phyloP scores from a whole-genome alignment of 2,329 filamentous ascomycete genomes.

The Clonostachys byssicola region DNA sequence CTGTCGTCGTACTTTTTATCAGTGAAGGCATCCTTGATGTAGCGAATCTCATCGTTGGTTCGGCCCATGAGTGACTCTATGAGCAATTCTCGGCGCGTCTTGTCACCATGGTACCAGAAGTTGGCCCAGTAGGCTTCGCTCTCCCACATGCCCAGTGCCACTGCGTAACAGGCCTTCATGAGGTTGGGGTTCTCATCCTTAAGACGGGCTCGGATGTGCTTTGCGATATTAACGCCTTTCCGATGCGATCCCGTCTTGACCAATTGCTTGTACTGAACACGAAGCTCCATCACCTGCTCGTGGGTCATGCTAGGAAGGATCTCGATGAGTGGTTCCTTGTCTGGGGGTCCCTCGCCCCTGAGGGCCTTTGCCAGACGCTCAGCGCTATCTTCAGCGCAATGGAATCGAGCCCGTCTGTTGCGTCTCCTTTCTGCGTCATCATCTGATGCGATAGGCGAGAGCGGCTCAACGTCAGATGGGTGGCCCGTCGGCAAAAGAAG shows the following conservation, averaged over 20 bases:
- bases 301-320: conserved; percentile 82
- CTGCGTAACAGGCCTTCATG: conserved; percentile 88
- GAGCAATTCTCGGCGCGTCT: conserved; percentile 78
- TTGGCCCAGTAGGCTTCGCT: conserved; percentile 97
- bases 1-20: conserved; percentile 90
- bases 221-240: conserved; percentile 79
- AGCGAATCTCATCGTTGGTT: conserved; percentile 78
- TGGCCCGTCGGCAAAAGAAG: conserved; percentile 48
- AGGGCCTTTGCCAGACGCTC: conserved; percentile 72
- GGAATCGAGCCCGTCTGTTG: conserved; percentile 67
- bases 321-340: conserved; percentile 70
- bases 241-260: conserved; percentile 73
- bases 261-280: conserved; percentile 85
- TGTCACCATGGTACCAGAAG: conserved; percentile 92
- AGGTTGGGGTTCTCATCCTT: conserved; percentile 72
- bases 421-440: conserved; percentile 35
- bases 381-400: conserved; percentile 79
- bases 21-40: conserved; percentile 83
- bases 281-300: conserved; percentile 81
- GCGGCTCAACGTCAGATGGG: conserved; percentile 45
- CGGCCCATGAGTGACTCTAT: conserved; percentile 93
- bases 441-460: conserved; percentile 49
- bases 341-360: conserved; percentile 58
- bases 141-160: conserved; percentile 86
- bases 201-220: conserved; percentile 74